Base-by-base conservation (phyloP, 306 rosid species). In the Lathyrus sativus region DNA sequence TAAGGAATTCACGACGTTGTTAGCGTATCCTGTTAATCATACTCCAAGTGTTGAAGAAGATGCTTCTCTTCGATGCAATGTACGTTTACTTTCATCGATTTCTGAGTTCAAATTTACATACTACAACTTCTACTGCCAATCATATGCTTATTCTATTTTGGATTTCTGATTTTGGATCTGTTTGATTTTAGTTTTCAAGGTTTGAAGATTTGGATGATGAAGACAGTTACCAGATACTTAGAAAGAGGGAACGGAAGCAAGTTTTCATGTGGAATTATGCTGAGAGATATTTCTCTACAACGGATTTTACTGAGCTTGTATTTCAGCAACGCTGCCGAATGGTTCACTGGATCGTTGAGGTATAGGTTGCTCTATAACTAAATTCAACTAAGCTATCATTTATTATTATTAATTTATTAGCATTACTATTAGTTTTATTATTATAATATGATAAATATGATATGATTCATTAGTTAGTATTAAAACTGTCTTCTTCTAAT, bases 331-430 rank as follows among this genome's bases (percentile, higher is more conserved):
- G 99, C 65, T 78, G 77, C 22, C 73, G 75, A 31, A 90, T 88
- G 89, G 70, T 88, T 76, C 87, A 80, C 43, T 93, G 99, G 98
- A 90, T 93, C 17, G 61, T 85, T 80, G 90, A 88, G 88, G 99
- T 93, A 35, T 35, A 83, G 82, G 88, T 89, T 42, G 75, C 66
- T 85, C 61, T 41, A 64, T 41, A 64, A 12, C 42, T 33, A 31
- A 60, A 44, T 31, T 4, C 39, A 46, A 18, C 26, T 22, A 53
- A 53, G 7, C 44, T 18, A 50, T 17, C 9, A 7, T 48, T 15
- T 15, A 50, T 50, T 50, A 9, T 35, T 35, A 48, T 13, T 11
- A 0, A 26, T 26, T 26, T 26, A 0, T 13, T 11, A 46, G 9
- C 39, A 35, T 13, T 14, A 29, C 17, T 28, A 41, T 4, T 1